Evolutionary conservation across 495 filamentous ascomycete species (phyloP).

Genomic region (Podospora australis): DNA sequence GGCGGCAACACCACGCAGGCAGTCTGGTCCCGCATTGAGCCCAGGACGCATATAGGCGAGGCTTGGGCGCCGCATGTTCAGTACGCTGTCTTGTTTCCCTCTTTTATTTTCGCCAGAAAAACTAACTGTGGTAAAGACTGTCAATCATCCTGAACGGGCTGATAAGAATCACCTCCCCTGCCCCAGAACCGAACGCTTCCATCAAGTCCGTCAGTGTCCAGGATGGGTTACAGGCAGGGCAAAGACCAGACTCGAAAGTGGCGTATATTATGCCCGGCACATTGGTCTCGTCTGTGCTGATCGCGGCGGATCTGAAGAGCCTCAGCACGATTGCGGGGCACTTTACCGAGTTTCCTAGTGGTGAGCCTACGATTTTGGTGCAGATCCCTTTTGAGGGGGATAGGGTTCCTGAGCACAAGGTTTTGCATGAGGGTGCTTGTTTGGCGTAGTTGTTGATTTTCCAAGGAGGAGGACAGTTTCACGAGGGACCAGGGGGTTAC

Average conservation of each 20-base stretch:
- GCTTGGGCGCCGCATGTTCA: constrained; percentile 26
- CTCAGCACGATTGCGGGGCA: constrained; percentile 21
- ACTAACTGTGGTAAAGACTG: constrained; percentile 9
- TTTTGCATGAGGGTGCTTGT: constrained; percentile 22
- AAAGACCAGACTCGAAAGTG: constrained; percentile 12
- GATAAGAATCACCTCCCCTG: constrained; percentile 23
- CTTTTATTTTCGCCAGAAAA: not conserved
- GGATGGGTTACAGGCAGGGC: not conserved
- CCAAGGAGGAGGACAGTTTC: no score
- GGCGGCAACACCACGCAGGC: constrained; percentile 20
- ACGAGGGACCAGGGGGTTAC: no score
- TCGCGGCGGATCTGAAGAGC: constrained; percentile 23
- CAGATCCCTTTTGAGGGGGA: constrained; percentile 23
- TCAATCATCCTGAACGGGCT: constrained; percentile 25
- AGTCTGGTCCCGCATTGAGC: constrained; percentile 23
- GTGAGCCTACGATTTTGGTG: constrained; percentile 24
- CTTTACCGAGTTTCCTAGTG: constrained; percentile 25
- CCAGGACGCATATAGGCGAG: constrained; percentile 19
- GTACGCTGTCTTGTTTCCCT: constrained; percentile 5
- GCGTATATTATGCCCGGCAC: constrained; percentile 25
- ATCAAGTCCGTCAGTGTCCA: not conserved
- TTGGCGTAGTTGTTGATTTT: no score
- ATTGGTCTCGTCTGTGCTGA: constrained; percentile 17
- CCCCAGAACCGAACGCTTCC: constrained; percentile 10
- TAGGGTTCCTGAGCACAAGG: constrained; percentile 14